Conservation (phyloP, 1,284 basidiomycete genomes). For the Cystobasidiaceae sp. region DNA sequence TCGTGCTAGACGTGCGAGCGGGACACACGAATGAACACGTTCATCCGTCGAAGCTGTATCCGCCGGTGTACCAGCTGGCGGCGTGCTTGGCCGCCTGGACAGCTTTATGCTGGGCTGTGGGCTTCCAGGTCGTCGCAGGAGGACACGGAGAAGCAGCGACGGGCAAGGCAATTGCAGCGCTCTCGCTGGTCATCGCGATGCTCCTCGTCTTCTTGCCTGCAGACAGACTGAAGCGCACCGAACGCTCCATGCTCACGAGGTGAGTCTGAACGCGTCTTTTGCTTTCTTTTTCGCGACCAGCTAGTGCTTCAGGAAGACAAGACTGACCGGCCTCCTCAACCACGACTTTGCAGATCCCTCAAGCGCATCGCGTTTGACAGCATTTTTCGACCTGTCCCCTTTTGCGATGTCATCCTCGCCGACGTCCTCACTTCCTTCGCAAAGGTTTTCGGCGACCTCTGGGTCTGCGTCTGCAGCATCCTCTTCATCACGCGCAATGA, state of each 20-base stretch:
- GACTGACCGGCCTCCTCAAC: not conserved
- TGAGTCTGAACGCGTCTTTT: conserved; percentile 16
- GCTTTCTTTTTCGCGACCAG: not conserved
- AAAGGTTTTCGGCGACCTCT: conserved; percentile 91
- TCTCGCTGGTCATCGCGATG: conserved; percentile 26
- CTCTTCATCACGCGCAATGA: not conserved
- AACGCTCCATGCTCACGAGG: conserved; percentile 39
- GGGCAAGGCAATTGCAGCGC: conserved; percentile 10
- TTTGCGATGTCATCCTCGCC: conserved; percentile 88
- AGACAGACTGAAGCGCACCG: conserved; percentile 35
- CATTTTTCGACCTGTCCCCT: conserved; percentile 62
- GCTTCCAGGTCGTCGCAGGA: conserved; percentile 28
- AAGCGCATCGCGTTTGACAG: conserved; percentile 68
- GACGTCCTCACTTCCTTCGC: conserved; percentile 96
- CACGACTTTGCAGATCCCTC: not conserved
- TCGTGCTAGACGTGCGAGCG: conserved; percentile 54
- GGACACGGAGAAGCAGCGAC: conserved; percentile 18
- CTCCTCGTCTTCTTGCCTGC: conserved; percentile 34
- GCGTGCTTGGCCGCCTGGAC: conserved; percentile 32
- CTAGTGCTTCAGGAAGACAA: too few species aligned
- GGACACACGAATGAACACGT: conserved; percentile 28
- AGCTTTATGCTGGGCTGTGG: conserved; percentile 33
- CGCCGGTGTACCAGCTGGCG: conserved; percentile 38
- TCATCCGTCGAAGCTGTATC: conserved; percentile 40
- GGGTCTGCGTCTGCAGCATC: conserved; percentile 59